phyloP scores from a whole-genome alignment of 108 stramenopile genomes.

The Thalassiosira profunda region DNA sequence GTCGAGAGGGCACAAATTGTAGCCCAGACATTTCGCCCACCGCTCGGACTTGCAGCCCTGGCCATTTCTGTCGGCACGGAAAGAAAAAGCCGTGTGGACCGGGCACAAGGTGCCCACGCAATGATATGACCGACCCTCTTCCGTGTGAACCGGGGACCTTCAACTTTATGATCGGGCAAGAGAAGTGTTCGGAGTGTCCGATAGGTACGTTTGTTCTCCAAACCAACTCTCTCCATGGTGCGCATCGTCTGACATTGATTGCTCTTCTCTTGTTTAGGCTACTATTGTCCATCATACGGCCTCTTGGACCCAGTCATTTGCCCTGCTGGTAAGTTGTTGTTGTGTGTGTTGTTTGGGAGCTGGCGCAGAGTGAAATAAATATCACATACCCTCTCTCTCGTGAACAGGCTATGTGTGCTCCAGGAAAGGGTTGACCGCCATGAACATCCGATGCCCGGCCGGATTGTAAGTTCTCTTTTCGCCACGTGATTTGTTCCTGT shows the following conservation, averaged over 20 bases:
- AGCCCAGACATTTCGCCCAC: slow-evolving; percentile 57
- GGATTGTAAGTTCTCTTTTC: slow-evolving; percentile 70
- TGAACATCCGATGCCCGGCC: slow-evolving; percentile 72
- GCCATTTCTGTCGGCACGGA: slow-evolving; percentile 69
- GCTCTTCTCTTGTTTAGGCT: too few species aligned
- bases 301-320: slow-evolving; percentile 65
- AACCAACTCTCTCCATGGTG: slow-evolving; percentile 55
- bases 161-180: slow-evolving; percentile 64
- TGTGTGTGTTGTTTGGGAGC: slow-evolving; percentile 54
- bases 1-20: slow-evolving; percentile 78
- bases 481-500: too few species aligned
- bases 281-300: slow-evolving; percentile 83
- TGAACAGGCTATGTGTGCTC: slow-evolving; percentile 67
- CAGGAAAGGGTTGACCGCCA: slow-evolving; percentile 60
- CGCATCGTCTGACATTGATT: slow-evolving; percentile 46
- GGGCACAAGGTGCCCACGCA: slow-evolving; percentile 83
- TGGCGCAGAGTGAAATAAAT: slow-evolving; percentile 63
- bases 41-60: slow-evolving; percentile 44
- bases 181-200: slow-evolving; percentile 82
- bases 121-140: slow-evolving; percentile 64
- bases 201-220: slow-evolving; percentile 68
- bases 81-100: slow-evolving; percentile 61
- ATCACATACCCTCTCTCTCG: slow-evolving; percentile 62
- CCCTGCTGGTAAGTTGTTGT: slow-evolving; percentile 74
- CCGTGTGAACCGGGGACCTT: slow-evolving; percentile 87